Base-by-base conservation (phyloP, 1,139 yeast species). In the Meyerozyma sp. region DNA sequence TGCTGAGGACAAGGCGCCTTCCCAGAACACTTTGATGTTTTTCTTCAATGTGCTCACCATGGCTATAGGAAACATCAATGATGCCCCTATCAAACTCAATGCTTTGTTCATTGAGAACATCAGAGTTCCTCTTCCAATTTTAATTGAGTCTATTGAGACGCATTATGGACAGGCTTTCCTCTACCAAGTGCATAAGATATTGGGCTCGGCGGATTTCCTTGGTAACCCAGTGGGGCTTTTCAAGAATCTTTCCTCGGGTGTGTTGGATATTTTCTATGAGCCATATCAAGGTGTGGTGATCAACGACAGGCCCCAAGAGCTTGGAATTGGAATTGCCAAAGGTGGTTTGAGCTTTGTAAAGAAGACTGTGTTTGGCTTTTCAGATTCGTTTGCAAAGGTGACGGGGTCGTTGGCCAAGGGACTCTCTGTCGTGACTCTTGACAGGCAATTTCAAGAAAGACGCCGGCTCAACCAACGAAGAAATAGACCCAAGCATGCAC, bases 141-240 rank as follows among this genome's bases (percentile, higher is more conserved):
- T 94, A 51, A 46, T 80, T 27, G 86, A 84, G 48, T 82, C 89
- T 16, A 75, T 93, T 30, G 75, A 77, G 50, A 84, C 94, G 0
- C 98, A 93, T 63, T 94, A 94, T 59, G 85, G 94, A 8, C 98
- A 91, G 59, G 93, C 94, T 23, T 85, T 93, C 63, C 77, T 93
- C 52, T 90, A 89, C 58, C 98, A 94, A 62, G 73, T 94, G 36
- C 96, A 94, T 63, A 91, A 89, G 63, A 83, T 94, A 44, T 71
- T 94, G 39, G 99, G 99, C 0, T 89, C 97, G 16, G 98, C 98
- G 0, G 98, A 94, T 63, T 80, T 94, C 54, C 70, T 94, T 44
- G 99, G 98, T 27, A 93, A 94, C 53, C 99, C 99, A 0, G 98
- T 94, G 30, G 98, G 98, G 1, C 68, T 94, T 47, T 94, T 93